These are phyloP conservation scores for Elsinoe batatas DNA, from an alignment of 2,329 filamentous ascomycete genomes.

Conservation along the genomic window DNA sequence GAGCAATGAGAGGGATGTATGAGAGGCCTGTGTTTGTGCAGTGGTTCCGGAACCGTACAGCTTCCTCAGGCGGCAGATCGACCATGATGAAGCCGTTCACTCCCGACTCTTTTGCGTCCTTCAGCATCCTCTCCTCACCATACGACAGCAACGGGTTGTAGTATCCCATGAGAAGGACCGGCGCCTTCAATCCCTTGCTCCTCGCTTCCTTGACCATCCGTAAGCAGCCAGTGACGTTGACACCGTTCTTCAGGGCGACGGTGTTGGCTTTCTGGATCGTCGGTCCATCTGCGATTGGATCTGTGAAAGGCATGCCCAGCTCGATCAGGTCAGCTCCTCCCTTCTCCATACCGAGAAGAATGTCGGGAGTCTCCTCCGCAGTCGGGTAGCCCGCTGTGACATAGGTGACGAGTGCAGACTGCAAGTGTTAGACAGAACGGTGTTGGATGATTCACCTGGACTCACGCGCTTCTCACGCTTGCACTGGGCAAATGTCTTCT, in stretches of 20 bases:
- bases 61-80: conserved; percentile 91
- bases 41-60: conserved; percentile 77
- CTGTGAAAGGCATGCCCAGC: conserved; percentile 91
- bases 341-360: conserved; percentile 81
- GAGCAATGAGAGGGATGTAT: conserved; percentile 94
- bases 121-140: conserved; percentile 79
- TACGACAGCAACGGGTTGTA: conserved; percentile 95
- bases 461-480: conserved; percentile 39
- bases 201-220: conserved; percentile 77
- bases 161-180: conserved; percentile 95
- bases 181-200: conserved; percentile 64
- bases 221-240: conserved; percentile 69
- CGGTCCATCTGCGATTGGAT: conserved; percentile 94
- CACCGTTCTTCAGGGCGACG: conserved; percentile 74
- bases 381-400: conserved; percentile 89
- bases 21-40: conserved; percentile 75
- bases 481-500: conserved; percentile 41
- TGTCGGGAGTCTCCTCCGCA: conserved; percentile 68
- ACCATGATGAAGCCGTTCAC: conserved; percentile 97
- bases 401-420: conserved; percentile 87
- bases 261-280: conserved; percentile 96
- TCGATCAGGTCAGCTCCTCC: conserved; percentile 94
- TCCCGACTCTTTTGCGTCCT: conserved; percentile 72
- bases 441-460: conserved; percentile 5
- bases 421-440: conserved; percentile 17